Base-by-base conservation (phyloP, 2,329 filamentous ascomycete genomes). In the Thelonectria discophora region DNA sequence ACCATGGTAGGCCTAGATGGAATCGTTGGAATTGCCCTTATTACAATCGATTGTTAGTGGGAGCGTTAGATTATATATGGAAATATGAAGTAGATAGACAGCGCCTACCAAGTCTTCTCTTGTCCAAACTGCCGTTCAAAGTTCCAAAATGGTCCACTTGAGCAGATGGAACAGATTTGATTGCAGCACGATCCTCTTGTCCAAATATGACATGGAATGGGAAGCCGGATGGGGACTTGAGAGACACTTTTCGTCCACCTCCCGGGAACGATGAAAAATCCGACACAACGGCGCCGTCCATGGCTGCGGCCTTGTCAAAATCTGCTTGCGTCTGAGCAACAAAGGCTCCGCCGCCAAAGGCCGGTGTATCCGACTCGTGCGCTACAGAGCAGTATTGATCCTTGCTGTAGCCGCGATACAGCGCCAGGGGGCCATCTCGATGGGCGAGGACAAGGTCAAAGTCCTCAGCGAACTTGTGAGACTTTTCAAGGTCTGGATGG, bases 371-470 rank as follows among this genome's bases (percentile, higher is more conserved):
- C 0, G 42, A 43, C n/a, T 55, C 45, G 7, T n/a, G 34, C 17
- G 57, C 57, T 13, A 60, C 57, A 18, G 55, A 60, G 45, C 43
- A 47, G 27, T 58, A 58, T 12, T 24, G 56, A n/a, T 58, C 56
- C 12, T 53, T 58, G 6, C 56, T 42, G 21, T 58, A 58, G 13
- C 56, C 56, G 17, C 56, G 56, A 8, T 47, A 58, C 12, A 40
- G 11, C 8, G 39, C 12, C 2, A 17, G 8, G 42, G 47, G 49
- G 1, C 30, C 9, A 12, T 18, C 21, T 39, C 39, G 42, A 8
- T 45, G n/a, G 1, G 37, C 56, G 12, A 32, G 15, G 34, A 58
- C 32, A 1, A 58, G 21, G 7, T 49, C 56, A 24, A 58, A 58
- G 34, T 58, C 56, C 5, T 20, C 9, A 6, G 56, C 56, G 39